Conservation (phyloP, 192 early-diverging fungal genomes). For the Irineochytrium annulatum region DNA sequence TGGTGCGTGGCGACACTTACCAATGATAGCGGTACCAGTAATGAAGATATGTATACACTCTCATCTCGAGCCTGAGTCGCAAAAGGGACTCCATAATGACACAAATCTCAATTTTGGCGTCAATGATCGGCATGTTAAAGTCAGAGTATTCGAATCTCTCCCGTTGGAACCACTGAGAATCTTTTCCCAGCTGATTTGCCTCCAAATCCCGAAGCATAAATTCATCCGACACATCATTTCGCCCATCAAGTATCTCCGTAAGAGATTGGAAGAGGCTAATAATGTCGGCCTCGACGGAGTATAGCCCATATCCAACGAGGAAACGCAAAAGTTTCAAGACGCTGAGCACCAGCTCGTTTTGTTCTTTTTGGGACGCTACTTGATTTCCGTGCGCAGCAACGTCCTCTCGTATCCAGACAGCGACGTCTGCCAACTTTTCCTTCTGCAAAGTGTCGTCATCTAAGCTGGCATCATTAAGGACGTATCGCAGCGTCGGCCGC, state of each 20-base stretch:
- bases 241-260: conserved; percentile 22
- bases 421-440: neutral
- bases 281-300: conserved; percentile 4
- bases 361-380: neutral
- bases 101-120: conserved; percentile 30
- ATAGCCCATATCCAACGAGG: conserved; percentile 16
- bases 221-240: conserved; percentile 15
- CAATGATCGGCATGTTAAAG: conserved; percentile 18
- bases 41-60: conserved; percentile 14
- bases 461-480: conserved; percentile 10
- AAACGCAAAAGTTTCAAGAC: conserved; percentile 13
- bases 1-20: too few species aligned
- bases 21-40: conserved; percentile 18
- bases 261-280: conserved; percentile 12
- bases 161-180: conserved; percentile 3
- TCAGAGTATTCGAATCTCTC: conserved; percentile 25
- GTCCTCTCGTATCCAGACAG: conserved; percentile 4
- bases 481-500: conserved; percentile 7
- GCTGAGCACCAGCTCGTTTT: conserved; percentile 15
- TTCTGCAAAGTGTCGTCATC: neutral
- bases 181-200: neutral
- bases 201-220: neutral
- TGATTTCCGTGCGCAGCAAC: conserved; percentile 4
- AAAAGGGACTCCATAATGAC: conserved; percentile 24
- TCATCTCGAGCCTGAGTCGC: conserved; percentile 19